A percentile compares a stretch with the other conserved stretches of the same genome.
phyloP scores from a whole-genome alignment of 495 filamentous ascomycete genomes.

The Aspergillus indologenus region DNA sequence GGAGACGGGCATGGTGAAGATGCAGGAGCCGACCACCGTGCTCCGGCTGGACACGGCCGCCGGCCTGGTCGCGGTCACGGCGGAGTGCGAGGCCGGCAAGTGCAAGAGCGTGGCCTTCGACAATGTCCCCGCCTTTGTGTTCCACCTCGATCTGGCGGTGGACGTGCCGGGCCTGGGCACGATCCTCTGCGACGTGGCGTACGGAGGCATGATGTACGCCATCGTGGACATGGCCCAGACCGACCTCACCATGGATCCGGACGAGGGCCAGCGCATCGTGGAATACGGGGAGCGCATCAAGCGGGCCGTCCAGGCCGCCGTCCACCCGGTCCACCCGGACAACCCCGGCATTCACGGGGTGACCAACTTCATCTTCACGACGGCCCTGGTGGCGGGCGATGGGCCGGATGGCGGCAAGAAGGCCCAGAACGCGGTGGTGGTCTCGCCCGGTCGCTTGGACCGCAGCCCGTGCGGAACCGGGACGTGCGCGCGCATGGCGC shows the following conservation, averaged over 20 bases:
- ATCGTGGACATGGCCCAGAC: conserved; percentile 30
- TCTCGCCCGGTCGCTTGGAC: conserved; percentile 37
- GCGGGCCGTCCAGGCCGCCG: conserved; percentile 20
- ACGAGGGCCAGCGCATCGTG: conserved; percentile 21
- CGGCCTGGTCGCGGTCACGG: conserved; percentile 29
- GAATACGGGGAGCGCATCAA: conserved; percentile 35
- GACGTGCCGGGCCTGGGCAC: conserved; percentile 29
- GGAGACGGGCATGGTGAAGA: conserved; percentile 37
- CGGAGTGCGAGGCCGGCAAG: conserved; percentile 33
- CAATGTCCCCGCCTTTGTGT: conserved; percentile 36
- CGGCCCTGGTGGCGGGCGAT: not conserved
- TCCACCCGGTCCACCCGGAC: conserved; percentile 33
- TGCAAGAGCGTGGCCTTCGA: conserved; percentile 35
- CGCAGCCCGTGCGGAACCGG: conserved; percentile 39
- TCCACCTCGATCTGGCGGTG: conserved; percentile 31
- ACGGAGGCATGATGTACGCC: conserved; percentile 37
- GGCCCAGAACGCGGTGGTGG: conserved; percentile 31
- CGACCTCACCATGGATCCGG: conserved; percentile 23
- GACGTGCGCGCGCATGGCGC: conserved; percentile 34
- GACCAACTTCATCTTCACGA: conserved; percentile 29
- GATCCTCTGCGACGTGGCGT: conserved; percentile 33
- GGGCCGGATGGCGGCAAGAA: conserved; percentile 22
- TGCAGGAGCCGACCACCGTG: conserved; percentile 33
- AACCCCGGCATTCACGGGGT: conserved; percentile 29
- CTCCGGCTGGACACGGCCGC: conserved; percentile 31